Evolutionary conservation across 1,139 yeast genomes (phyloP), one percentile per base, ranked within the genome.

Genomic region (Lodderomyces beijingensis): DNA sequence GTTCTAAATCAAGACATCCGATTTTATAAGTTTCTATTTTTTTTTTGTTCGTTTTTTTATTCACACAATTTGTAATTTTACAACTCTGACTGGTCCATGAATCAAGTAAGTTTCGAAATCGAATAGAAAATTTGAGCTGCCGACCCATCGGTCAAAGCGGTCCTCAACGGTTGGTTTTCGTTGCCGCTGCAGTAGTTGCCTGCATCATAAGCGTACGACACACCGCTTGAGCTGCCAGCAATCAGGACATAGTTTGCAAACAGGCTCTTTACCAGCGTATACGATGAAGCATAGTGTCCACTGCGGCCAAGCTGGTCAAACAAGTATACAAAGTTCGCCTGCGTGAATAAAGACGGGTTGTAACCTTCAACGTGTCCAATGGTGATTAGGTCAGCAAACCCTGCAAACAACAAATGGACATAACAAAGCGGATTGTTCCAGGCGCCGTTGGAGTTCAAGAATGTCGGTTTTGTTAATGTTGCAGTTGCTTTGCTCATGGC

Each of bases 361-460:
- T 44, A 49, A 18, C 25, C 27, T 13, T 30, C 15, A 15, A 35
- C 35, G 11, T 37, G 33, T 24, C 43, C 42, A 5, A 42, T 41
- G 10, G 38, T 32, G 9, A 45, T 31, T 16, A 54, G 40, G 35
- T 56, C 62, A 10, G 47, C 48, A 32, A 51, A 46, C 3, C 62
- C 62, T 16, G 40, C 46, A 33, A 44, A 55, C 23, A 57, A 36
- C 14, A 57, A 42, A 40, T 57, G 59, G 4, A 47, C 39, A 32
- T 57, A 56, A 28, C 46, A 41, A 25, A 55, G 42, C 4, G 34
- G 40, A 35, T 57, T 55, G 34, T 56, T 57, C 59, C 59, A 55
- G 3, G 52, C 51, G 5, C 60, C 60, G 13, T 41, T 27, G 26
- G 48, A 43, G 3, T 59, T 59, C 14, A 42, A 41, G 28, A 45